Percentiles rank a stretch among this genome's conserved stretches.
Conservation (phyloP, 1,284 basidiomycete species). For the Xerocomus amazonicus region DNA sequence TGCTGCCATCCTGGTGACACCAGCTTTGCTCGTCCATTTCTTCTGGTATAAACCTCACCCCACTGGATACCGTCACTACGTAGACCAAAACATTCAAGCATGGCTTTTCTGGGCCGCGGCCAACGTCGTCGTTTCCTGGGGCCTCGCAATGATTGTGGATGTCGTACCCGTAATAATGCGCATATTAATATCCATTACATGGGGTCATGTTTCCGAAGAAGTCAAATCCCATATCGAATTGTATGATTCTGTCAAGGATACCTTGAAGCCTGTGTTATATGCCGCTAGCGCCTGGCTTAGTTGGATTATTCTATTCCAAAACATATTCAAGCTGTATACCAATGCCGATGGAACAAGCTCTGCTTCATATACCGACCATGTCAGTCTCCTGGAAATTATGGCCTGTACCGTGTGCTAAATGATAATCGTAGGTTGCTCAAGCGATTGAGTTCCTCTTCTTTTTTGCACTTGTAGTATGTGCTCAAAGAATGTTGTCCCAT, state of each 20-base stretch:
- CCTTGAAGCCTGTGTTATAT: slow-evolving; percentile 65
- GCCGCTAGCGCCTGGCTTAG: slow-evolving; percentile 62
- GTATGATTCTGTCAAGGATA: slow-evolving; percentile 65
- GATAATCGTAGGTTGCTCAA: slow-evolving; percentile 43
- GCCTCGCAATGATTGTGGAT: slow-evolving; percentile 65
- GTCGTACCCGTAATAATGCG: slow-evolving; percentile 55
- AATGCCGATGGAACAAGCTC: slow-evolving; percentile 42
- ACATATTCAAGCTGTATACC: slow-evolving; percentile 57
- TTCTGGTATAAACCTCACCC: slow-evolving; percentile 63
- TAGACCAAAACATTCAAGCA: slow-evolving; percentile 65
- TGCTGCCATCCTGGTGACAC: slow-evolving; percentile 54
- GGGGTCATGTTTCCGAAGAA: slow-evolving; percentile 71
- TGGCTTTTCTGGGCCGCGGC: slow-evolving; percentile 79
- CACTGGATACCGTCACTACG: slow-evolving; percentile 52
- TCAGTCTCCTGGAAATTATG: slow-evolving; percentile 7
- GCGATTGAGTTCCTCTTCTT: slow-evolving; percentile 70
- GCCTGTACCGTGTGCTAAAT: neutral
- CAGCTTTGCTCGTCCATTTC: slow-evolving; percentile 61
- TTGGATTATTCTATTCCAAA: slow-evolving; percentile 66
- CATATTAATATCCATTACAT: slow-evolving; percentile 51
- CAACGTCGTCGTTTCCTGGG: slow-evolving; percentile 74
- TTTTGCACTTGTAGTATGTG: slow-evolving; percentile 54
- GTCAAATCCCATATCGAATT: slow-evolving; percentile 64
- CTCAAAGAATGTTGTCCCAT: slow-evolving; percentile 64
- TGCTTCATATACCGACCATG: slow-evolving; percentile 52